A percentile compares a stretch with the other conserved stretches of the same genome.
These are phyloP conservation scores for Clohesyomyces aquaticus DNA, from an alignment of 495 filamentous ascomycete species.

Conservation along the genomic window DNA sequence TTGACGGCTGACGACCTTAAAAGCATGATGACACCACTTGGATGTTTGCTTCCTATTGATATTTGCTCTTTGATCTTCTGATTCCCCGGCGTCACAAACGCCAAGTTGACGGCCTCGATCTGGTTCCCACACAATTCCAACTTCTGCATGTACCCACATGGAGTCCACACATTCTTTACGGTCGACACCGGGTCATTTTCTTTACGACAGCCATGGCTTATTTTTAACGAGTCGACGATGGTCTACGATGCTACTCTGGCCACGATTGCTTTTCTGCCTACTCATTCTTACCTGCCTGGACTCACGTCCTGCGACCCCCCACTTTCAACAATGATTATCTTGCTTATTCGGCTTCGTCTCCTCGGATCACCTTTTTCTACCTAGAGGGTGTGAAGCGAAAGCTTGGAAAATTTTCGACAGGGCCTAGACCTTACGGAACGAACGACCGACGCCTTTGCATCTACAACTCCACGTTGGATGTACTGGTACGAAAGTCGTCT, in stretches of 20 bases:
- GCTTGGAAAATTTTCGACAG: slow-evolving; percentile 9
- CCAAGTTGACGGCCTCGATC: slow-evolving; percentile 34
- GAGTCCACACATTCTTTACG: slow-evolving; percentile 19
- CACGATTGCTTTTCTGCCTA: slow-evolving; percentile 9
- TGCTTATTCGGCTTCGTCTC: background rate
- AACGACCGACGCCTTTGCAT: background rate
- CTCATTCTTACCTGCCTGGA: slow-evolving; percentile 18
- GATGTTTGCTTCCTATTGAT: slow-evolving; percentile 20
- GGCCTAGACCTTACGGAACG: slow-evolving; percentile 6
- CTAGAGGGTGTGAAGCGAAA: background rate
- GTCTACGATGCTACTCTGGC: slow-evolving; percentile 11
- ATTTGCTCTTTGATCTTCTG: slow-evolving; percentile 11
- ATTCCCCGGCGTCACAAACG: slow-evolving; percentile 40
- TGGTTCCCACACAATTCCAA: slow-evolving; percentile 12
- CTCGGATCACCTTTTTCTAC: background rate
- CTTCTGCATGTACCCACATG: background rate
- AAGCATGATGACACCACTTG: slow-evolving; percentile 35
- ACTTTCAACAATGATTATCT: slow-evolving; percentile 1
- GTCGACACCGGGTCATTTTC: slow-evolving; percentile 19
- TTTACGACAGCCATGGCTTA: slow-evolving; percentile 10
- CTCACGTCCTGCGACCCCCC: slow-evolving; percentile 6
- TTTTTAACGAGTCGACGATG: slow-evolving; percentile 28
- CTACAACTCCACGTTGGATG: slow-evolving; percentile 11
- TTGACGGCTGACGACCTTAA: slow-evolving; percentile 36
- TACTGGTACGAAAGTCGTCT: background rate